Base-by-base conservation (phyloP, 495 filamentous ascomycete genomes). In the Neurospora sp. region DNA sequence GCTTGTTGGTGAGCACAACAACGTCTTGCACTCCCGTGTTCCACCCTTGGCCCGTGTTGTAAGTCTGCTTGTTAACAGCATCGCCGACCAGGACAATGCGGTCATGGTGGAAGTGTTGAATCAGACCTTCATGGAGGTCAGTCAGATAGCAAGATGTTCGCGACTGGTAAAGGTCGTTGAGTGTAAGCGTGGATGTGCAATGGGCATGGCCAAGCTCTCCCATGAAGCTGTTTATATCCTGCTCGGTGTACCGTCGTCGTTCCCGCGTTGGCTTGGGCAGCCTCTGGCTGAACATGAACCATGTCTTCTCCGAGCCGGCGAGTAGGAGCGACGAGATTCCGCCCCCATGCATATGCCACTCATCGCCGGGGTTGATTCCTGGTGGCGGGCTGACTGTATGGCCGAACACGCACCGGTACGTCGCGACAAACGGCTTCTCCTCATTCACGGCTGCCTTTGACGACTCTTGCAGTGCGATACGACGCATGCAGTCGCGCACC, bases 41-140 rank as follows among this genome's bases (percentile, higher is more conserved):
- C 37, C 78, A 80, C 12, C 82, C 82, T 16, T 78, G 78, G 0
- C 80, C 82, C 12, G 74, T 53, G 59, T 79, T 81, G 8, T 78
- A 78, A 5, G 79, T 80, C 71, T 83, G 81, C 73, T 85, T 85
- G 73, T 83, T 82, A 41, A 78, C 81, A 0, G 83, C 77, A 72
- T 85, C 85, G 18, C 85, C 84, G 0, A 81, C 73, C 65, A 83
- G 80, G 1, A 82, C 79, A 3, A 82, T 78, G 20, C 83, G 77
- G 14, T 74, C 75, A 68, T 80, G 79, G 38, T 71, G 74, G 78
- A 81, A 84, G 44, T 75, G 71, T 20, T 81, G 71, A 61, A 83
- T 73, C 16, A 82, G 69, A 8, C 80, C 83, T 71, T 87, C 84
- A 70, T 84, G 80, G 1, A 86, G 69, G 38, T 71, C 71, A 18